Percentiles rank a stretch among this genome's conserved stretches.
Conservation (phyloP, 179 eudicot genomes). For the Nepenthes alata region DNA sequence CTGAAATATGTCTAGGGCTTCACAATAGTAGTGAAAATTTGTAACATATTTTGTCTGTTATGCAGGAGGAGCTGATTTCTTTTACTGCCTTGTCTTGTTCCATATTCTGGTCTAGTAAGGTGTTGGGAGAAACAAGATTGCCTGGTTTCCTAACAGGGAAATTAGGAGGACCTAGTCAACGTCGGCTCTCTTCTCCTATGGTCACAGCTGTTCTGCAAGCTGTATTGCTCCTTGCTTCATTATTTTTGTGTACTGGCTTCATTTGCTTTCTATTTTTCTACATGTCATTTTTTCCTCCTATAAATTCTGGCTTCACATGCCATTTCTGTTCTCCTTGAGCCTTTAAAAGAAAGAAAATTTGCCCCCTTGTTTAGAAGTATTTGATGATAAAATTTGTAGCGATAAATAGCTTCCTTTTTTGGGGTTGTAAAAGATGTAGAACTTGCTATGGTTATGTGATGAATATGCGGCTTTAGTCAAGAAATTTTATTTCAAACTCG, state of each 20-base stretch:
- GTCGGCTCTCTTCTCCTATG: constrained; percentile 51
- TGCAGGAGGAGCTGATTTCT: constrained; percentile 60
- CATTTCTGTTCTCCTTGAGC: too few relatives aligned
- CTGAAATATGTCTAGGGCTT: not conserved
- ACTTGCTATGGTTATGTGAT: too few relatives aligned
- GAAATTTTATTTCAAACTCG: too few relatives aligned
- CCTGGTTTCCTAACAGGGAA: constrained; percentile 71
- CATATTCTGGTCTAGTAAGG: constrained; percentile 49
- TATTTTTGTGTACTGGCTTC: not conserved
- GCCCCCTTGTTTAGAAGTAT: too few relatives aligned
- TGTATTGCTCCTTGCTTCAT: constrained; percentile 34
- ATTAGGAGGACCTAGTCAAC: constrained; percentile 95
- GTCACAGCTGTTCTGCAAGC: constrained; percentile 70
- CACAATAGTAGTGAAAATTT: not conserved
- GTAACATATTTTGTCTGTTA: constrained; percentile 1
- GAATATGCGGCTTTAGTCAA: too few relatives aligned
- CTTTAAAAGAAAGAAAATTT: too few relatives aligned
- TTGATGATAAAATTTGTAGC: too few relatives aligned
- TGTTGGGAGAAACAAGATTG: constrained; percentile 25
- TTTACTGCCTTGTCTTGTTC: constrained; percentile 48
- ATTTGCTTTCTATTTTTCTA: not conserved
- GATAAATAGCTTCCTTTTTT: too few relatives aligned
- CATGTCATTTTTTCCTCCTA: not conserved
- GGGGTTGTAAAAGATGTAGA: too few relatives aligned
- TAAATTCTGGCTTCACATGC: not conserved